phyloP scores from a whole-genome alignment of 2,329 filamentous ascomycete genomes.

The Trichoderma cornu-damae region DNA sequence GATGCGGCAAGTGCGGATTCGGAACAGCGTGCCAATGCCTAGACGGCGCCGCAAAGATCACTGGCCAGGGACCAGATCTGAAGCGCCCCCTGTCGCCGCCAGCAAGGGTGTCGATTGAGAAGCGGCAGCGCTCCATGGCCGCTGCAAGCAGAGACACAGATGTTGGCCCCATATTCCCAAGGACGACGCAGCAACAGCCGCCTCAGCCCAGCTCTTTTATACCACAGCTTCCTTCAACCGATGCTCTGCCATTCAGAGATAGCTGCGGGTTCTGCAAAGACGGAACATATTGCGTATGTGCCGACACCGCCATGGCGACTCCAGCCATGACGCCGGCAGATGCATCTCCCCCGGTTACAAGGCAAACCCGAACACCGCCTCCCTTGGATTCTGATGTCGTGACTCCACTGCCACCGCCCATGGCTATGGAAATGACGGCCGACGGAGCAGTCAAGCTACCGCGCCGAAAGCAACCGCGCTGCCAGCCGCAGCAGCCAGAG shows the following conservation, averaged over 20 bases:
- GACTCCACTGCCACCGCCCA: slow-evolving; percentile 36
- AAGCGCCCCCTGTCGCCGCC: slow-evolving; percentile 50
- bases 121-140: slow-evolving; percentile 46
- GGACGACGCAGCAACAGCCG: slow-evolving; percentile 34
- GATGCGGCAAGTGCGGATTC: slow-evolving; percentile 62
- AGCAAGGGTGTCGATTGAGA: slow-evolving; percentile 43
- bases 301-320: slow-evolving; percentile 49
- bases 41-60: slow-evolving; percentile 52
- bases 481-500: slow-evolving; percentile 27
- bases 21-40: slow-evolving; percentile 61
- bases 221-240: slow-evolving; percentile 35
- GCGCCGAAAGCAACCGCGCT: slow-evolving; percentile 31
- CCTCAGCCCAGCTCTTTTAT: slow-evolving; percentile 21
- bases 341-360: slow-evolving; percentile 37
- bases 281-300: slow-evolving; percentile 76
- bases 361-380: slow-evolving; percentile 53
- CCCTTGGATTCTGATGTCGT: slow-evolving; percentile 57
- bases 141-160: slow-evolving; percentile 65
- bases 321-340: slow-evolving; percentile 39
- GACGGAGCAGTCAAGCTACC: slow-evolving; percentile 59
- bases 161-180: slow-evolving; percentile 63
- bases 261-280: slow-evolving; percentile 79
- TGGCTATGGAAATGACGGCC: slow-evolving; percentile 55
- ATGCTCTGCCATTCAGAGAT: slow-evolving; percentile 51
- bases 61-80: slow-evolving; percentile 34